Conservation (phyloP, 2,329 filamentous ascomycete genomes). For the Thermomyces lanuginosus region DNA sequence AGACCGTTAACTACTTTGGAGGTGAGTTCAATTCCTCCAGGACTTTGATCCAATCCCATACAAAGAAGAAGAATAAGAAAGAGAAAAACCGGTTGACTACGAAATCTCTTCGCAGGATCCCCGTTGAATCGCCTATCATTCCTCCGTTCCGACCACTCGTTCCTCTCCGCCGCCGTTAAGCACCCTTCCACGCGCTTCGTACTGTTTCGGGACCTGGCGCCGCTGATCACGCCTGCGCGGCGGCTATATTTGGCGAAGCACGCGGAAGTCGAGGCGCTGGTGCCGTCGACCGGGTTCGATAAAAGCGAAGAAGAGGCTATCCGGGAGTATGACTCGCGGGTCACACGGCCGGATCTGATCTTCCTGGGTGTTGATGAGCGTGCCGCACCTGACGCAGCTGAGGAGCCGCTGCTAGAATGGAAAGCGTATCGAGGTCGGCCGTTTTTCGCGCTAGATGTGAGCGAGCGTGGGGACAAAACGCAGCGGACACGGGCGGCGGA, state of each 20-base stretch:
- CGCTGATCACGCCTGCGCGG: conserved; percentile 46
- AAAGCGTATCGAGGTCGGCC: conserved; percentile 60
- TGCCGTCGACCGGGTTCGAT: conserved; percentile 55
- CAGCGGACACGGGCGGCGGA: conserved; percentile 40
- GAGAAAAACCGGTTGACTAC: too few relatives aligned
- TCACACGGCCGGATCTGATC: conserved; percentile 53
- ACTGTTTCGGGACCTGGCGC: conserved; percentile 61
- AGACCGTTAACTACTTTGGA: conserved; percentile 37
- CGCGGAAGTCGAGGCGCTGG: conserved; percentile 51
- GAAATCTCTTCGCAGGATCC: conserved; percentile 23
- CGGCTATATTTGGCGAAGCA: conserved; percentile 53
- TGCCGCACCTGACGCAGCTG: conserved; percentile 14
- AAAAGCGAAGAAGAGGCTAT: conserved; percentile 57
- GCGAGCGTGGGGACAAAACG: conserved; percentile 48
- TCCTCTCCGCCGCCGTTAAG: conserved; percentile 32
- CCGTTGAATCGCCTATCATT: conserved; percentile 36
- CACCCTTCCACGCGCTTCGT: conserved; percentile 46
- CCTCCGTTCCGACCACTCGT: conserved; percentile 30
- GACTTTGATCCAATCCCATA: conserved; percentile 2
- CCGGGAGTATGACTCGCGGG: conserved; percentile 54
- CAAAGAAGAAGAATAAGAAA: too few relatives aligned
- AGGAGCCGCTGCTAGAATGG: conserved; percentile 24
- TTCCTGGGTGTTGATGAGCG: conserved; percentile 71
- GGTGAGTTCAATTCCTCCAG: conserved; percentile 16
- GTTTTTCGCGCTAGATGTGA: conserved; percentile 81